Evolutionary conservation across 805 yeast species (phyloP).

Genomic region (Wickerhamiella nectarea): DNA sequence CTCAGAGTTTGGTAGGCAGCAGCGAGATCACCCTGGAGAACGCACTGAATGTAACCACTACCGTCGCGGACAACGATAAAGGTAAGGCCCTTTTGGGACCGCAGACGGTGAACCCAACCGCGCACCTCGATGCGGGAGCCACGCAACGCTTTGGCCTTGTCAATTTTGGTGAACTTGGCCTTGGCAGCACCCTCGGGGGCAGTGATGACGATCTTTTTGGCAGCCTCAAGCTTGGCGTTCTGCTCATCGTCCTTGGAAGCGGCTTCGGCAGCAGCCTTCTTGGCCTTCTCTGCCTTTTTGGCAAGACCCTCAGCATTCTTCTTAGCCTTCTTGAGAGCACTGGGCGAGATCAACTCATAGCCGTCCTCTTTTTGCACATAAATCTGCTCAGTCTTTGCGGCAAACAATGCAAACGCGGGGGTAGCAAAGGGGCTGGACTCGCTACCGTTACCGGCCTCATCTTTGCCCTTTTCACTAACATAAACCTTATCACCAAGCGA

Average conservation of each 20-base stretch:
- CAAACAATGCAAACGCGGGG: conserved; percentile 66
- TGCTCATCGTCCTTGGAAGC: conserved; percentile 44
- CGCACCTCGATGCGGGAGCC: conserved; percentile 62
- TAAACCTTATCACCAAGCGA: conserved; percentile 31
- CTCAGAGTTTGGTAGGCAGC: conserved; percentile 73
- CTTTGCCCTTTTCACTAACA: conserved; percentile 51
- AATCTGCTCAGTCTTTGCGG: conserved; percentile 35
- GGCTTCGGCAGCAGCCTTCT: conserved; percentile 40
- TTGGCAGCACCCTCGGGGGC: conserved; percentile 62
- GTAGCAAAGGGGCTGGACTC: conserved; percentile 60
- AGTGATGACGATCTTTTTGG: conserved; percentile 59
- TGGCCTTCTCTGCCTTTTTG: conserved; percentile 62
- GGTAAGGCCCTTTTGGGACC: conserved; percentile 83
- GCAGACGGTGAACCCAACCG: conserved; percentile 95
- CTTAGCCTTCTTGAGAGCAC: conserved; percentile 90
- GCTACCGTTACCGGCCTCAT: conserved; percentile 44
- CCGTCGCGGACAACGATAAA: conserved; percentile 94
- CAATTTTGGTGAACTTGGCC: conserved; percentile 57
- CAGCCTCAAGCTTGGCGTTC: conserved; percentile 59
- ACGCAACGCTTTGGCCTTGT: conserved; percentile 37
- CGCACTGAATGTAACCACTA: conserved; percentile 77
- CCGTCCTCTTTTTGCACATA: conserved; percentile 45
- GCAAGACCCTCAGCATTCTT: conserved; percentile 87
- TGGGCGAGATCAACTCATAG: conserved; percentile 68
- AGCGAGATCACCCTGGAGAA: conserved; percentile 82